Conservation (phyloP, 139 green algal genomes). For the Tetradesmus obliquus region DNA sequence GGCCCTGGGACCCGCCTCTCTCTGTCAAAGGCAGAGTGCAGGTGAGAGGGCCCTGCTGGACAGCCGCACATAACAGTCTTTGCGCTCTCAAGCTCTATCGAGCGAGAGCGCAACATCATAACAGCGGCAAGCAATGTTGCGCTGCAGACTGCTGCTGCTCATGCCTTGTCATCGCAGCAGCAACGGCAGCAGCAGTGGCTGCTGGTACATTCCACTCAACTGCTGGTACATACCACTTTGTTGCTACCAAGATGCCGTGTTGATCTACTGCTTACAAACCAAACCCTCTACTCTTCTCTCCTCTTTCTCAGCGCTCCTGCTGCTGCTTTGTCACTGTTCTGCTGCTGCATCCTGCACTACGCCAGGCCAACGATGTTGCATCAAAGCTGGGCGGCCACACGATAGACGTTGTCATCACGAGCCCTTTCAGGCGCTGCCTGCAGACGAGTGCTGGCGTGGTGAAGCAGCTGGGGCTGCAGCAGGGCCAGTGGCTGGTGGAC, state of each 20-base stretch:
- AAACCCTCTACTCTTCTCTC: no score
- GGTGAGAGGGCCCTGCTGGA: conserved; percentile 7
- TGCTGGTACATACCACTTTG: no score
- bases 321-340: not conserved
- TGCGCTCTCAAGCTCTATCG: no score
- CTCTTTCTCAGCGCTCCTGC: not conserved
- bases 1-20: conserved; percentile 51
- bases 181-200: not conserved
- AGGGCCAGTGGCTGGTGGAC: conserved; percentile 61
- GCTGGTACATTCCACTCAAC: no score
- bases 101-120: no score
- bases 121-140: no score
- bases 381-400: not conserved
- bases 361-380: conserved; percentile 47
- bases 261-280: no score
- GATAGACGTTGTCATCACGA: conserved; percentile 56
- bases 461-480: conserved; percentile 38
- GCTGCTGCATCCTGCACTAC: not conserved
- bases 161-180: no score
- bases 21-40: conserved; percentile 45
- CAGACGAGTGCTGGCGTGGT: conserved; percentile 62
- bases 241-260: no score
- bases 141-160: no score
- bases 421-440: conserved; percentile 61
- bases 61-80: no score